Evolutionary conservation across 257 asterid species (phyloP).

Genomic region (Solanum rostratum): DNA sequence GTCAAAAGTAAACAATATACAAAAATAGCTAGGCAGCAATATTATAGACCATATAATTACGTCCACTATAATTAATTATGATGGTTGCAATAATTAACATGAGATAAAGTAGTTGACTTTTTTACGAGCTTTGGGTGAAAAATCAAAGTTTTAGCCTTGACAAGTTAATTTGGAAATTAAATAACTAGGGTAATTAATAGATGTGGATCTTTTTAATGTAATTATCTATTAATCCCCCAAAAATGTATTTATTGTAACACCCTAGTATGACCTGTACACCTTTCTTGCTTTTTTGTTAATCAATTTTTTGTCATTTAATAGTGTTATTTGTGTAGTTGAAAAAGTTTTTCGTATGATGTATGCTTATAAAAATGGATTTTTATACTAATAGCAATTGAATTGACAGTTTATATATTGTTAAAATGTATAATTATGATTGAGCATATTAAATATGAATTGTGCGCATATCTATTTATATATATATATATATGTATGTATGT

Average conservation of each 20-base stretch:
- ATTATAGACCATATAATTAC: not conserved
- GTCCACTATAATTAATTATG: not conserved
- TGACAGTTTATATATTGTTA: not conserved
- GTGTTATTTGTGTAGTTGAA: not conserved
- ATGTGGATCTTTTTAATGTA: not conserved
- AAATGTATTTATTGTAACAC: not conserved
- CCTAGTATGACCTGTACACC: not conserved
- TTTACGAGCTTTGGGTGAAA: not conserved
- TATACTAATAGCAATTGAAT: not conserved
- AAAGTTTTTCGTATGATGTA: not conserved
- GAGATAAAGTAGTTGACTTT: not conserved
- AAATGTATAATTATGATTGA: too few relatives aligned
- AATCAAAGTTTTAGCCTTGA: not conserved
- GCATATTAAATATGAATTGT: too few relatives aligned
- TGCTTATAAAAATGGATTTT: not conserved
- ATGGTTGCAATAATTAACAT: not conserved
- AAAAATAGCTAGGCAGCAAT: not conserved
- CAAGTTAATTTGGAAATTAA: not conserved
- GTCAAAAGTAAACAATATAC: not conserved
- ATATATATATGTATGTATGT: too few relatives aligned
- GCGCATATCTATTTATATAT: too few relatives aligned
- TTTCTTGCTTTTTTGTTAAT: not conserved
- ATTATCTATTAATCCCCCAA: not conserved
- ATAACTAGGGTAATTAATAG: not conserved
- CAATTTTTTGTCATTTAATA: not conserved